Percentiles rank a stretch among this genome's conserved stretches.
These are phyloP conservation scores for Helicostylum pulchrum DNA, from an alignment of 192 early-diverging fungal genomes.

Conservation along the genomic window DNA sequence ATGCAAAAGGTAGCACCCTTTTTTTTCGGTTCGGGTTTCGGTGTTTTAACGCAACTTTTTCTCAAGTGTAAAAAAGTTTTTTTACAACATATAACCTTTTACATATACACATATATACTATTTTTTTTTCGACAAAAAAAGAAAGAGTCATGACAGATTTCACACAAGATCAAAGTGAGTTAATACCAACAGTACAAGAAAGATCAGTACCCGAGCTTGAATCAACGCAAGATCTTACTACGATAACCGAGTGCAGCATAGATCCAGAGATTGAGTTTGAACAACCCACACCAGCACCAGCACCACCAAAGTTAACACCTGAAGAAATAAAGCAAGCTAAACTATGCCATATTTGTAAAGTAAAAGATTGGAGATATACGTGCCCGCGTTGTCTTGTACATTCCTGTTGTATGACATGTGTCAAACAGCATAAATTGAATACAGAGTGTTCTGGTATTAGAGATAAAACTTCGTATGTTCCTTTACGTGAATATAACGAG, in stretches of 20 bases:
- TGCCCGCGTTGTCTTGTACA: conserved; percentile 64
- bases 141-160: too few relatives aligned
- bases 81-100: too few relatives aligned
- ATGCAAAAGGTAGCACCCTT: too few relatives aligned
- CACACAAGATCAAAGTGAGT: too few relatives aligned
- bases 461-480: conserved; percentile 59
- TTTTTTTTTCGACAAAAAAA: too few relatives aligned
- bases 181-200: not conserved
- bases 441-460: conserved; percentile 61
- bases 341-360: conserved; percentile 46
- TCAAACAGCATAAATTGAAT: conserved; percentile 59
- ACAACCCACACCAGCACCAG: not conserved
- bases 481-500: conserved; percentile 55
- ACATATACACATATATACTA: too few relatives aligned
- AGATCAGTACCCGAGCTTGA: not conserved
- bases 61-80: too few relatives aligned
- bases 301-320: not conserved
- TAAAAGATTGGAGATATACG: conserved; percentile 54
- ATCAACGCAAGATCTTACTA: not conserved
- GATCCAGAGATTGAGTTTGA: not conserved
- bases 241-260: not conserved
- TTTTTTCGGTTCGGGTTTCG: too few relatives aligned
- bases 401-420: conserved; percentile 66
- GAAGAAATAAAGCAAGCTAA: not conserved
- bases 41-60: too few relatives aligned